A percentile compares a stretch with the other conserved stretches of the same genome.
phyloP scores from a whole-genome alignment of 1,284 basidiomycete genomes.

The Phellopilus nigrolimitatus region DNA sequence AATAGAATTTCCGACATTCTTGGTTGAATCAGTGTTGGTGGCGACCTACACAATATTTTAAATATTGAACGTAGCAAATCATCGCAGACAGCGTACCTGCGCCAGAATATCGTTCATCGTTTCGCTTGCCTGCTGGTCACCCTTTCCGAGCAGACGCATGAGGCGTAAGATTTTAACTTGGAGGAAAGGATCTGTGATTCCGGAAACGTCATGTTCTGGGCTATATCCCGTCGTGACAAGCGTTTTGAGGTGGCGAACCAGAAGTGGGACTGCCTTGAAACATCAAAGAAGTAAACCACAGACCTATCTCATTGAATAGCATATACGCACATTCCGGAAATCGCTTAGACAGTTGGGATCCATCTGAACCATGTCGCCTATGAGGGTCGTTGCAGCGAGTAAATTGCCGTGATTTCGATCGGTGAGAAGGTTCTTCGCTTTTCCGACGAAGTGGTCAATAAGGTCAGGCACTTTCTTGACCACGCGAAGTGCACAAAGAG shows the following conservation, averaged over 20 bases:
- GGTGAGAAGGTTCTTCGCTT: constrained; percentile 87
- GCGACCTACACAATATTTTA: constrained; percentile 62
- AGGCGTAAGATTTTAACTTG: constrained; percentile 98
- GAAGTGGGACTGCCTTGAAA: constrained; percentile 79
- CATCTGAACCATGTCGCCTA: constrained; percentile 89
- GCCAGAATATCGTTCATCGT: constrained; percentile 99
- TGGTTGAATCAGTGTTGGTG: constrained; percentile 96
- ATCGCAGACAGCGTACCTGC: constrained; percentile 49
- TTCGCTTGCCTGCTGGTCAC: constrained; percentile 85
- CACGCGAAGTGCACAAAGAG: constrained; percentile 94
- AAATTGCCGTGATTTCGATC: constrained; percentile 98
- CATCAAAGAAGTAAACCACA: constrained; percentile 13
- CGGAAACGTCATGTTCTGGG: constrained; percentile 99
- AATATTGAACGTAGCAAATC: not conserved
- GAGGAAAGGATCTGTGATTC: constrained; percentile 98
- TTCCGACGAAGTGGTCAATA: constrained; percentile 86
- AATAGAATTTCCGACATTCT: constrained; percentile 98
- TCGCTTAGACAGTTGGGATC: constrained; percentile 75
- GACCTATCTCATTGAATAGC: constrained; percentile 7
- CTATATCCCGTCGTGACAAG: constrained; percentile 96
- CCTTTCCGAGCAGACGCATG: constrained; percentile 82
- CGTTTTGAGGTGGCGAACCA: constrained; percentile 94
- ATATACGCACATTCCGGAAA: constrained; percentile 74
- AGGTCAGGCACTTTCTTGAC: constrained; percentile 97
- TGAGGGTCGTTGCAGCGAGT: constrained; percentile 89